phyloP scores from a whole-genome alignment of 371 early-diverging fungal species.

The Zopfochytrium polystomum region DNA sequence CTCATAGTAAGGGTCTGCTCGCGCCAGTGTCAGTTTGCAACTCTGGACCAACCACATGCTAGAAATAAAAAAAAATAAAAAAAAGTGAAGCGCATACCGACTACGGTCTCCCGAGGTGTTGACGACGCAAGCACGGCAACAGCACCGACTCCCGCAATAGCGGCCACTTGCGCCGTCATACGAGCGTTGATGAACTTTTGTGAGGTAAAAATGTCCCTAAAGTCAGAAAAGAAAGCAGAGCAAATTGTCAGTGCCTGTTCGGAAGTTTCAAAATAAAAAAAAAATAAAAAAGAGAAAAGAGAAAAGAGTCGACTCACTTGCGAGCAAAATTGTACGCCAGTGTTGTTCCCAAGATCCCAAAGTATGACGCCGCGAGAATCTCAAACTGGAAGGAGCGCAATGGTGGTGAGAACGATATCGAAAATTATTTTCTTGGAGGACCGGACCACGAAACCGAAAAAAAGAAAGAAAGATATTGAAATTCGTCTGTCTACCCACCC shows the following conservation, averaged over 20 bases:
- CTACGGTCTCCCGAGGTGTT: constrained; percentile 4
- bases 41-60: too few relatives aligned
- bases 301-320: too few relatives aligned
- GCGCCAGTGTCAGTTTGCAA: too few relatives aligned
- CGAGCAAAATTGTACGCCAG: constrained; percentile 35
- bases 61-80: too few relatives aligned
- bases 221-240: too few relatives aligned
- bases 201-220: constrained; percentile 29
- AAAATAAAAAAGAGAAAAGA: too few relatives aligned
- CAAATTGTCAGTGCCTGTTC: too few relatives aligned
- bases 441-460: not conserved
- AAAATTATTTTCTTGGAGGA: not conserved
- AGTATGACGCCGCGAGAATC: constrained; percentile 12
- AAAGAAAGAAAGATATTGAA: not conserved
- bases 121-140: constrained; percentile 7
- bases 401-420: not conserved
- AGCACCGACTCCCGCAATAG: constrained; percentile 5
- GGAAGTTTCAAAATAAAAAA: too few relatives aligned
- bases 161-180: constrained; percentile 37
- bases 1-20: constrained; percentile 29
- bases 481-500: constrained; percentile 16
- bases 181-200: constrained; percentile 49
- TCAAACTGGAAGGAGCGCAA: not conserved
- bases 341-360: constrained; percentile 25
- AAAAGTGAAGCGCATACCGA: too few relatives aligned